Evolutionary conservation across 2,329 filamentous ascomycete species (phyloP).

Genomic region (Penicillium sp.): DNA sequence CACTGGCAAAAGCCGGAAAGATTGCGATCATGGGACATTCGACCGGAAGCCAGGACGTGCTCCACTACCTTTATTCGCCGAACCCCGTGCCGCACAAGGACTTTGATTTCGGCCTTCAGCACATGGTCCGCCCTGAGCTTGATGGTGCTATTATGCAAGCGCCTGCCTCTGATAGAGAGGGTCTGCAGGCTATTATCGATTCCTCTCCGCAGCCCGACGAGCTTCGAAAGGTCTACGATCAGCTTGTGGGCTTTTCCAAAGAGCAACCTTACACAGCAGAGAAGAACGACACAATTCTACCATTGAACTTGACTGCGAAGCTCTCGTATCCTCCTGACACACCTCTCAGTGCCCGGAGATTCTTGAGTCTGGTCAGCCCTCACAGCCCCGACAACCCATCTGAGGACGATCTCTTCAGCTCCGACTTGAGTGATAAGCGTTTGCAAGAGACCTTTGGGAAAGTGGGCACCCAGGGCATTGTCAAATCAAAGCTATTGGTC

Average conservation of each 20-base stretch:
- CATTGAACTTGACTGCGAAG: conserved; percentile 34
- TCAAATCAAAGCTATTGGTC: conserved; percentile 44
- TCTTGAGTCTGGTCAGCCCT: conserved; percentile 56
- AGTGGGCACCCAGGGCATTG: conserved; percentile 38
- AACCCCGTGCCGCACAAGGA: conserved; percentile 39
- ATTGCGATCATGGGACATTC: conserved; percentile 69
- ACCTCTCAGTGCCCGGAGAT: conserved; percentile 58
- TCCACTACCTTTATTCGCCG: conserved; percentile 59
- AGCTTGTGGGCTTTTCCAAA: conserved; percentile 38
- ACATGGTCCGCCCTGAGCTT: conserved; percentile 53
- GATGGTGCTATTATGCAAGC: conserved; percentile 80
- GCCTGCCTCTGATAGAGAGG: conserved; percentile 74
- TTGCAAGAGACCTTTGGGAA: conserved; percentile 65
- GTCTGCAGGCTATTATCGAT: conserved; percentile 42
- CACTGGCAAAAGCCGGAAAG: conserved; percentile 42
- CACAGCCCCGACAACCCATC: conserved; percentile 58
- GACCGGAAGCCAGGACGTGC: conserved; percentile 67
- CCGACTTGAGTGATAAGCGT: conserved; percentile 63
- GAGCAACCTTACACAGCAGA: conserved; percentile 25
- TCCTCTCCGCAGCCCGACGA: conserved; percentile 18
- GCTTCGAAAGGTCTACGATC: conserved; percentile 30
- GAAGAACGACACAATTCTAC: conserved; percentile 34
- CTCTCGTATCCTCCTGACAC: conserved; percentile 36
- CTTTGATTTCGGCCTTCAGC: conserved; percentile 27
- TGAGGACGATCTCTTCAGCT: conserved; percentile 87